These are phyloP conservation scores for Podospora anserina DNA, from an alignment of 495 filamentous ascomycete genomes.

Conservation along the genomic window DNA sequence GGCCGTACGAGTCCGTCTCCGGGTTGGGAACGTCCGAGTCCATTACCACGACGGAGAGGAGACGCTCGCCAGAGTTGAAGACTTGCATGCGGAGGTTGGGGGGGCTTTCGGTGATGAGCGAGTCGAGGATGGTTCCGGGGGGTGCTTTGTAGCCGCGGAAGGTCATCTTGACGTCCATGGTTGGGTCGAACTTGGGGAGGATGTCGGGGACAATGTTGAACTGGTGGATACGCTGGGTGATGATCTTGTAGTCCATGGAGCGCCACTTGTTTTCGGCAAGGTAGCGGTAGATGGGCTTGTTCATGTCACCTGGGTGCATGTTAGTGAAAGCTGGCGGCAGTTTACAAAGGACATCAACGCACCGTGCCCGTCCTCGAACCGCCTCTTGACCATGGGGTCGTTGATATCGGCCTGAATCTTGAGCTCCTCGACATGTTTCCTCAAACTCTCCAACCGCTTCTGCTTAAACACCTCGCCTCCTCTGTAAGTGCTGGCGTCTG, in stretches of 20 bases:
- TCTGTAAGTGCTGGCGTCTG: slow-evolving; percentile 53
- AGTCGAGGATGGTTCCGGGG: slow-evolving; percentile 76
- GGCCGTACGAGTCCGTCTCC: slow-evolving; percentile 71
- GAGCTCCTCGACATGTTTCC: slow-evolving; percentile 68
- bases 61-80: slow-evolving; percentile 74
- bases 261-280: slow-evolving; percentile 87
- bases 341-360: slow-evolving; percentile 27
- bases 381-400: slow-evolving; percentile 89
- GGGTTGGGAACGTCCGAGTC: slow-evolving; percentile 87
- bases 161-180: slow-evolving; percentile 70
- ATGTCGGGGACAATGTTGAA: slow-evolving; percentile 91
- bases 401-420: slow-evolving; percentile 94
- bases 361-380: slow-evolving; percentile 91
- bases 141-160: slow-evolving; percentile 65
- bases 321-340: slow-evolving; percentile 20
- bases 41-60: slow-evolving; percentile 79
- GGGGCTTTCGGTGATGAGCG: slow-evolving; percentile 60
- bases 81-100: slow-evolving; percentile 78
- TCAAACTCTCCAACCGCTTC: slow-evolving; percentile 65
- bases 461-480: slow-evolving; percentile 62
- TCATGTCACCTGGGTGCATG: slow-evolving; percentile 71
- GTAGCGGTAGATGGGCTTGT: slow-evolving; percentile 91
- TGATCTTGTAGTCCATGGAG: slow-evolving; percentile 62
- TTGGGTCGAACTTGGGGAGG: slow-evolving; percentile 77
- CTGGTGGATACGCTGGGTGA: slow-evolving; percentile 83